Percentiles rank a stretch among this genome's conserved stretches.
These are phyloP conservation scores for Eutrema heterophyllum DNA, from an alignment of 345 rosid species.

Conservation along the genomic window DNA sequence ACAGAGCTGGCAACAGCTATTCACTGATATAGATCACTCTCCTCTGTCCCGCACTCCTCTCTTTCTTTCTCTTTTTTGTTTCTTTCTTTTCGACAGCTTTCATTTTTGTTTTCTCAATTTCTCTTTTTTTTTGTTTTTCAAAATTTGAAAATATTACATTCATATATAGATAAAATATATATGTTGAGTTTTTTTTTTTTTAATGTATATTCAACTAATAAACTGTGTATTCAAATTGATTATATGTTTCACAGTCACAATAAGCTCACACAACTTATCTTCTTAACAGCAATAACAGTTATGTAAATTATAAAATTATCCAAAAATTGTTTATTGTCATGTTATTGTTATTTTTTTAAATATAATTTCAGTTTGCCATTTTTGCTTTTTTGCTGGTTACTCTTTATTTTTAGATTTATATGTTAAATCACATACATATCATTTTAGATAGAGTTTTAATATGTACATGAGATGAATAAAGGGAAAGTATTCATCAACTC, in stretches of 20 bases:
- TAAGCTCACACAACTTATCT: not conserved
- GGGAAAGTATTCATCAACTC: not conserved
- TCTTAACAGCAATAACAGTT: not conserved
- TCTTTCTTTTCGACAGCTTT: conserved; percentile 33
- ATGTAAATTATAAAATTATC: not conserved
- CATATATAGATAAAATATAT: not conserved
- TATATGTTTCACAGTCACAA: not conserved
- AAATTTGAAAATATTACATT: conserved; percentile 4
- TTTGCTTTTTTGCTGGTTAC: not conserved
- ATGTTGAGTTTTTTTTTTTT: too few species aligned
- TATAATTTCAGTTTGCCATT: too few species aligned
- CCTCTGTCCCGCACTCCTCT: conserved; percentile 32
- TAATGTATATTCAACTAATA: not conserved
- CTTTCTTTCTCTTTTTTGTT: not conserved
- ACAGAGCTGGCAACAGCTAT: conserved; percentile 37
- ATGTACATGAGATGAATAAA: not conserved
- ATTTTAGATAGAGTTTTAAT: not conserved
- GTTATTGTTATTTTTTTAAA: not conserved
- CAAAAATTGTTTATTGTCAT: not conserved
- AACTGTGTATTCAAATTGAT: not conserved
- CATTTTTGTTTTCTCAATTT: conserved; percentile 3
- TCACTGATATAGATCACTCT: conserved; percentile 29
- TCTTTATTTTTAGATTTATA: not conserved
- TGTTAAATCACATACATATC: not conserved
- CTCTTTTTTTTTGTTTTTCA: not conserved